Percentiles rank a stretch among this genome's conserved stretches.
Conservation (phyloP, 2,329 filamentous ascomycete genomes). For the Didymella sp. region DNA sequence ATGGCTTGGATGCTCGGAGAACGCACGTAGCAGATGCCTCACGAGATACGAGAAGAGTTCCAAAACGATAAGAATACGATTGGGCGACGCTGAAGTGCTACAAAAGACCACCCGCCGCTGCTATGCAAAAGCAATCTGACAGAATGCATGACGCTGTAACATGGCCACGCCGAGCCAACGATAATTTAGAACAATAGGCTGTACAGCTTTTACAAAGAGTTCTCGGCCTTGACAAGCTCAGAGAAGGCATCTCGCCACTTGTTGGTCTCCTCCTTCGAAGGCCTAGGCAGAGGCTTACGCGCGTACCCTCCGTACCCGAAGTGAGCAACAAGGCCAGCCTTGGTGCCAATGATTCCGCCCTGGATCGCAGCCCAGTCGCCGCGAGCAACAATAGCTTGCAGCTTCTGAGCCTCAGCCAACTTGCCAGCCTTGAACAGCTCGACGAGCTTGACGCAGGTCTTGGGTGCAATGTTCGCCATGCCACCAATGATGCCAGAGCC, state of each 20-base stretch:
- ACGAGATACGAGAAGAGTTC: background rate
- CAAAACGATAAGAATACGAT: background rate
- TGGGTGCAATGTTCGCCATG: constrained; percentile 73
- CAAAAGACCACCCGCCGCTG: constrained; percentile 17
- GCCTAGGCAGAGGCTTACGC: constrained; percentile 63
- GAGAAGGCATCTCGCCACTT: constrained; percentile 54
- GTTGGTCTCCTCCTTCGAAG: constrained; percentile 52
- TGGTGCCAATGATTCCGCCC: constrained; percentile 72
- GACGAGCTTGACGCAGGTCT: constrained; percentile 67
- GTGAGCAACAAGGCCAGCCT: constrained; percentile 68
- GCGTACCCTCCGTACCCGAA: constrained; percentile 70
- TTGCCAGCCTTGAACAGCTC: constrained; percentile 67
- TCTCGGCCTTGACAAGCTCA: constrained; percentile 55
- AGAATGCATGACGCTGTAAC: constrained; percentile 15
- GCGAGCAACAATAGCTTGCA: constrained; percentile 70
- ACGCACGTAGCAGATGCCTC: too few species aligned
- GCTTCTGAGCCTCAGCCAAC: constrained; percentile 64
- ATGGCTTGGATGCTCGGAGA: too few species aligned
- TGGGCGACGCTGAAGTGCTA: constrained; percentile 15
- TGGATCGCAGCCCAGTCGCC: constrained; percentile 75
- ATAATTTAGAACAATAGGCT: background rate
- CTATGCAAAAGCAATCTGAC: constrained; percentile 15
- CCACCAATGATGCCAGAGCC: constrained; percentile 76
- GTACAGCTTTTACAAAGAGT: constrained; percentile 37
- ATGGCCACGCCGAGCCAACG: constrained; percentile 2